Evolutionary conservation across 2,329 filamentous ascomycete species (phyloP).

Genomic region (Fusarium sororula): DNA sequence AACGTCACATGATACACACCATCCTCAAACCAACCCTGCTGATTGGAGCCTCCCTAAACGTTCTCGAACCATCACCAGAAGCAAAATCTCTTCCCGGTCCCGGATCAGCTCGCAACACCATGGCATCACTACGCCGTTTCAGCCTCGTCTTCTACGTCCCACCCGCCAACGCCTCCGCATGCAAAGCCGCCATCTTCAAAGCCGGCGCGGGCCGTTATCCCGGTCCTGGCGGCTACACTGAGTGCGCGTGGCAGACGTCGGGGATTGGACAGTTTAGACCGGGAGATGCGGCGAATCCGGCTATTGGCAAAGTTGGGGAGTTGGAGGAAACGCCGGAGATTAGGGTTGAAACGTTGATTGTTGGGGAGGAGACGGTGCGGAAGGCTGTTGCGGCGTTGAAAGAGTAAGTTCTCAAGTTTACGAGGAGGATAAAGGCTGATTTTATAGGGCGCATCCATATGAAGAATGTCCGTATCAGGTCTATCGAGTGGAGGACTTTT

Average conservation of each 20-base stretch:
- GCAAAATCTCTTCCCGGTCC: slow-evolving; percentile 9
- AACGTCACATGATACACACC: slow-evolving; percentile 21
- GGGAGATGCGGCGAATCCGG: slow-evolving; percentile 67
- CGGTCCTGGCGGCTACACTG: slow-evolving; percentile 61
- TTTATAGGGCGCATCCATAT: slow-evolving; percentile 43
- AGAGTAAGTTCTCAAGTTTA: slow-evolving; percentile 54
- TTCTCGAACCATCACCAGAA: slow-evolving; percentile 14
- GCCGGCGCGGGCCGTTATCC: slow-evolving; percentile 66
- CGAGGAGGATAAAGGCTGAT: background rate
- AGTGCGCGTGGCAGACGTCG: slow-evolving; percentile 59
- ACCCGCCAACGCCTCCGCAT: slow-evolving; percentile 52
- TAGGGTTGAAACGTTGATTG: slow-evolving; percentile 69
- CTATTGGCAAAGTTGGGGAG: slow-evolving; percentile 66
- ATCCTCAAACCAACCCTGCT: background rate
- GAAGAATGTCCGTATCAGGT: slow-evolving; percentile 42
- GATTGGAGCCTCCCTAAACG: background rate
- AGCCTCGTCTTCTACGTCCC: slow-evolving; percentile 63
- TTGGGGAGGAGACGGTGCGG: slow-evolving; percentile 64
- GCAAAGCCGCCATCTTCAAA: slow-evolving; percentile 65
- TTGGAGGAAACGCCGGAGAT: slow-evolving; percentile 69
- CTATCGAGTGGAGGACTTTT: slow-evolving; percentile 39
- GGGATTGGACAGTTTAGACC: slow-evolving; percentile 75
- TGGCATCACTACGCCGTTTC: slow-evolving; percentile 39
- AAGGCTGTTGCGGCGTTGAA: slow-evolving; percentile 72
- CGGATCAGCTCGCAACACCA: background rate